Conservation (phyloP, 768 basidiomycete genomes). For the Suillus brevipes region DNA sequence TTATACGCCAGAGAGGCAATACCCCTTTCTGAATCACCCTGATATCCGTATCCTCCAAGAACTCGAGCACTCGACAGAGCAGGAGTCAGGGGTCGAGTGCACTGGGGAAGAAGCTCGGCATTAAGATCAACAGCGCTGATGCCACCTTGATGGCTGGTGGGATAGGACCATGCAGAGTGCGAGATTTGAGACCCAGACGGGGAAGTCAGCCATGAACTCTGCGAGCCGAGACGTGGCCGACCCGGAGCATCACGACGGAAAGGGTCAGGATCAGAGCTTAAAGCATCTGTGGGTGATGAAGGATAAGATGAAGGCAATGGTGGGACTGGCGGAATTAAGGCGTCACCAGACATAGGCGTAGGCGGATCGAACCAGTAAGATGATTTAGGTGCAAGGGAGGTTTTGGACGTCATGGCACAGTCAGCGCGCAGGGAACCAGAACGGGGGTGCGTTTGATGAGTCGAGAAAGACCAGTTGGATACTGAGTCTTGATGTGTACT, state of each 20-base stretch:
- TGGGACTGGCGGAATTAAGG: conserved; percentile 54
- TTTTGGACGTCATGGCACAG: conserved; percentile 30
- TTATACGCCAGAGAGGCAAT: conserved; percentile 45
- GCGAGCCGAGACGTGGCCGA: conserved; percentile 58
- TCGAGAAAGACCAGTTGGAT: conserved; percentile 75
- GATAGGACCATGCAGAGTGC: conserved; percentile 69
- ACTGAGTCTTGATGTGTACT: conserved; percentile 54
- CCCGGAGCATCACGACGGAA: conserved; percentile 58
- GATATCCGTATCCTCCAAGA: conserved; percentile 68
- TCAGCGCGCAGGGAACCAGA: conserved; percentile 16
- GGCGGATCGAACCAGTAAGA: conserved; percentile 62
- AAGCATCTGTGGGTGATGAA: conserved; percentile 41
- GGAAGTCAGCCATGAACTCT: conserved; percentile 75
- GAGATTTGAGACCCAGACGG: conserved; percentile 57
- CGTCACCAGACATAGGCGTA: conserved; percentile 42
- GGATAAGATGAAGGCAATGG: conserved; percentile 59
- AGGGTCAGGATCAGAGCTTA: conserved; percentile 57
- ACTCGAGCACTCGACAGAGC: conserved; percentile 60
- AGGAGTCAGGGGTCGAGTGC: conserved; percentile 51
- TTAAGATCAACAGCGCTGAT: conserved; percentile 45
- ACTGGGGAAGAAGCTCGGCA: conserved; percentile 39
- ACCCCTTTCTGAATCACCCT: conserved; percentile 58
- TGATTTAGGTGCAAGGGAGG: conserved; percentile 47
- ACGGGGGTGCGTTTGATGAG: conserved; percentile 53
- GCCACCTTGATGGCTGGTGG: conserved; percentile 42